These are phyloP conservation scores for Aspergillus sergii DNA, from an alignment of 2,329 filamentous ascomycete genomes.

Conservation along the genomic window DNA sequence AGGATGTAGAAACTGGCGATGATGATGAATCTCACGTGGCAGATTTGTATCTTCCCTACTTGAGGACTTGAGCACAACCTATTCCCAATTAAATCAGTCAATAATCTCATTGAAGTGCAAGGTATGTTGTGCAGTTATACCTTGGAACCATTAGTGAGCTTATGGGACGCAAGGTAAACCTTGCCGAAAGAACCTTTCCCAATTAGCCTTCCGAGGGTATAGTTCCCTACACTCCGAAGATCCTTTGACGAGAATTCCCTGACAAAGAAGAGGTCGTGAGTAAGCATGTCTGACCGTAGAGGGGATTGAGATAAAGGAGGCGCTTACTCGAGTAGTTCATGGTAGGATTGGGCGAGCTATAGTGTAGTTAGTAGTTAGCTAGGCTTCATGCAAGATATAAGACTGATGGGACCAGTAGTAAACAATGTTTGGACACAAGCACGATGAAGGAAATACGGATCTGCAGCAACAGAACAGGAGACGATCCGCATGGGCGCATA, in stretches of 20 bases:
- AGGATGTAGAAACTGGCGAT: constrained; percentile 95
- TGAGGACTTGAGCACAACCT: constrained; percentile 98
- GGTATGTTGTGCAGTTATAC: constrained; percentile 49
- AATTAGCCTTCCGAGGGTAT: constrained; percentile 85
- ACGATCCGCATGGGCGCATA: background rate
- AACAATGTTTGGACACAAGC: background rate
- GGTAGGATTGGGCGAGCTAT: constrained; percentile 95
- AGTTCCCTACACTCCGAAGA: constrained; percentile 90
- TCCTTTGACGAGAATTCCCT: constrained; percentile 95
- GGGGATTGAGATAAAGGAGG: background rate
- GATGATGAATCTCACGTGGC: constrained; percentile 96
- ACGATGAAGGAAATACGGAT: background rate
- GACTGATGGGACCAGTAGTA: background rate
- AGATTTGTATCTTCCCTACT: constrained; percentile 95
- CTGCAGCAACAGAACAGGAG: background rate
- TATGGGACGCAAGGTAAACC: constrained; percentile 93
- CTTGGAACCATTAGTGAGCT: constrained; percentile 98
- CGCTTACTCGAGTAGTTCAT: constrained; percentile 88
- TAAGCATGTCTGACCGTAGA: background rate
- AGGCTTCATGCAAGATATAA: background rate
- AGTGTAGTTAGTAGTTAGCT: constrained; percentile 7
- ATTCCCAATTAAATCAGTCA: constrained; percentile 13
- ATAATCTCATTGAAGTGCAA: background rate
- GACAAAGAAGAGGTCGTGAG: constrained; percentile 18
- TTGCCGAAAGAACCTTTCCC: constrained; percentile 98